Evolutionary conservation across 208 protist genomes (phyloP).

Genomic region (Leishmania tropica): DNA sequence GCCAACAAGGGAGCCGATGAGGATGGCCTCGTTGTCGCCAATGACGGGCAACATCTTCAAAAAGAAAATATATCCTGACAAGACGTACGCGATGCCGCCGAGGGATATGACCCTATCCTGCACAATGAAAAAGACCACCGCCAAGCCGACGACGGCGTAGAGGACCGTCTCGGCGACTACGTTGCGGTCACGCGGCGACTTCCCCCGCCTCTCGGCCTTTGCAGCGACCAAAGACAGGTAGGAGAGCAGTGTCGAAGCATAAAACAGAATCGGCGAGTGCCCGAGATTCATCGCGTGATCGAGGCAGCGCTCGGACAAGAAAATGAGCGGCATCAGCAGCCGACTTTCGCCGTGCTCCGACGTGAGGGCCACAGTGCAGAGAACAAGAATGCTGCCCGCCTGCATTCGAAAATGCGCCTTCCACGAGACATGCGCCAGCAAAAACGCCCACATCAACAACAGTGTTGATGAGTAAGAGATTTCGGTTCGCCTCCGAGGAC

Average conservation of each 20-base stretch:
- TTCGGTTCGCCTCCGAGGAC: slow-evolving; percentile 34
- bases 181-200: slow-evolving; percentile 37
- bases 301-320: slow-evolving; percentile 73
- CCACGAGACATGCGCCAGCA: slow-evolving; percentile 63
- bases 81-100: slow-evolving; percentile 66
- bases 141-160: slow-evolving; percentile 48
- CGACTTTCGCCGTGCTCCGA: slow-evolving; percentile 78
- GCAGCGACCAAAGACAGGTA: slow-evolving; percentile 67
- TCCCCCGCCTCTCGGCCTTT: slow-evolving; percentile 35
- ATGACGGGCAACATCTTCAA: slow-evolving; percentile 50
- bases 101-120: slow-evolving; percentile 69
- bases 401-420: slow-evolving; percentile 39
- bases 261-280: slow-evolving; percentile 73
- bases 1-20: slow-evolving; percentile 72
- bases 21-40: slow-evolving; percentile 79
- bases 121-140: slow-evolving; percentile 56
- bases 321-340: slow-evolving; percentile 79
- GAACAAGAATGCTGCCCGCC: slow-evolving; percentile 49
- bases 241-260: slow-evolving; percentile 80
- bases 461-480: slow-evolving; percentile 87
- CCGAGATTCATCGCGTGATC: slow-evolving; percentile 47
- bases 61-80: slow-evolving; percentile 68
- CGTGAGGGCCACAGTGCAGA: slow-evolving; percentile 58
- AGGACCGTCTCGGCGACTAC: slow-evolving; percentile 42
- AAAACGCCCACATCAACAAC: slow-evolving; percentile 63